These are phyloP conservation scores for Ophiostoma tasmaniense DNA, from an alignment of 2,329 filamentous ascomycete genomes.

Conservation along the genomic window DNA sequence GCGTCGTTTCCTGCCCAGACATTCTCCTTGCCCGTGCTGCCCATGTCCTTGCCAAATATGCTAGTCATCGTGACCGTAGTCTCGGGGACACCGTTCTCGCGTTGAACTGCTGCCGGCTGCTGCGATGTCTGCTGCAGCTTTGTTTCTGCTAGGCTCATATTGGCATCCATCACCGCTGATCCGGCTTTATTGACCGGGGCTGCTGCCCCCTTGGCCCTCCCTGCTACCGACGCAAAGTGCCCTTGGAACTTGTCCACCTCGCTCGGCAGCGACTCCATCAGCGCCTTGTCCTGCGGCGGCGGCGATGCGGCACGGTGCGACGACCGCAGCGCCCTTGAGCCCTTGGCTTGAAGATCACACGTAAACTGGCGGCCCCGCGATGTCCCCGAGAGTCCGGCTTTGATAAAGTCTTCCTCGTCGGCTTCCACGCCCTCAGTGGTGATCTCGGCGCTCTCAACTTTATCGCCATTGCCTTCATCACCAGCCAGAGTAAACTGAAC, in stretches of 20 bases:
- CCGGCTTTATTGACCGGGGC: neutral
- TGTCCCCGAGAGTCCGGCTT: slow-evolving; percentile 14
- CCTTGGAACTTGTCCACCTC: slow-evolving; percentile 32
- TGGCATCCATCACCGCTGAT: neutral
- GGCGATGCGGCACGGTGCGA: slow-evolving; percentile 31
- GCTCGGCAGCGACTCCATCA: slow-evolving; percentile 28
- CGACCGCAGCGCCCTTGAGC: neutral
- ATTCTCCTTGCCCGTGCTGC: neutral
- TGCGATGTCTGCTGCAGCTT: slow-evolving; percentile 10
- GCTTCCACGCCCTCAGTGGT: neutral
- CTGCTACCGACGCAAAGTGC: slow-evolving; percentile 19
- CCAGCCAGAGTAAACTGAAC: slow-evolving; percentile 29
- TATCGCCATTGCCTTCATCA: neutral
- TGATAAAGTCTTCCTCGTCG: slow-evolving; percentile 13
- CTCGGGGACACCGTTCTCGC: neutral
- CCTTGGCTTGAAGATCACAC: neutral
- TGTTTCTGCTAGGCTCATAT: neutral
- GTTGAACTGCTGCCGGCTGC: neutral
- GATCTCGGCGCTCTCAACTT: neutral
- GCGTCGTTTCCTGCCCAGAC: neutral
- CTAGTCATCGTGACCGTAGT: neutral
- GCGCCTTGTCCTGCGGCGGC: slow-evolving; percentile 32
- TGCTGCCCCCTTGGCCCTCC: slow-evolving; percentile 36
- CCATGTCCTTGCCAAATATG: neutral
- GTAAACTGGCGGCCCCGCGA: neutral